A percentile compares a stretch with the other conserved stretches of the same genome.
Conservation (phyloP, 2,329 filamentous ascomycete genomes). For the Penicillium oxalicum region DNA sequence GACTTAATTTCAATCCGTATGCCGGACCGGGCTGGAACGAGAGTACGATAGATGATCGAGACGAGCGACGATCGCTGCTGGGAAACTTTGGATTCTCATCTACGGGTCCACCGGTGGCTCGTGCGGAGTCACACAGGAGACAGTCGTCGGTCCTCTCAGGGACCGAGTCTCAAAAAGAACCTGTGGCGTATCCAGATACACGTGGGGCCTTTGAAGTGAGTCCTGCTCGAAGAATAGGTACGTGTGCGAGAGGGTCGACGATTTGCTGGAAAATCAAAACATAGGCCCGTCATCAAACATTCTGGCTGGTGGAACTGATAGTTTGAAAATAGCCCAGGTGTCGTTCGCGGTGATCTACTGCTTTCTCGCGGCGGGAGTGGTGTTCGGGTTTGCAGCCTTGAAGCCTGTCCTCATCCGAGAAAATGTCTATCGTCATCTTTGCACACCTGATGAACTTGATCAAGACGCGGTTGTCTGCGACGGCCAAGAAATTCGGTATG, state of each 20-base stretch:
- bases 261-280: neutral
- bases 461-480: conserved; percentile 48
- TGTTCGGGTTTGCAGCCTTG: conserved; percentile 78
- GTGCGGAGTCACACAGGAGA: conserved; percentile 11
- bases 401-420: conserved; percentile 74
- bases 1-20: conserved; percentile 41
- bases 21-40: conserved; percentile 35
- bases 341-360: conserved; percentile 63
- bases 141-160: conserved; percentile 3
- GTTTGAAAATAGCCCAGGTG: conserved; percentile 56
- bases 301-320: too few relatives aligned
- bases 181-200: conserved; percentile 20
- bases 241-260: conserved; percentile 17
- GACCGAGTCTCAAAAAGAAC: conserved; percentile 12
- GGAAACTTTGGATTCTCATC: conserved; percentile 15
- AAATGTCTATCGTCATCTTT: conserved; percentile 63
- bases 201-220: conserved; percentile 50
- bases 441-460: conserved; percentile 48
- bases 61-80: conserved; percentile 22
- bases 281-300: too few relatives aligned
- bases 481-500: conserved; percentile 49
- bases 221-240: conserved; percentile 48
- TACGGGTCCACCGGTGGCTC: conserved; percentile 17
- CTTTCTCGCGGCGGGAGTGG: conserved; percentile 69
- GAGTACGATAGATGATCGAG: conserved; percentile 23